A percentile compares a stretch with the other conserved stretches of the same genome.
phyloP scores from a whole-genome alignment of 2,329 filamentous ascomycete genomes.

The Paecilomyces formosus region DNA sequence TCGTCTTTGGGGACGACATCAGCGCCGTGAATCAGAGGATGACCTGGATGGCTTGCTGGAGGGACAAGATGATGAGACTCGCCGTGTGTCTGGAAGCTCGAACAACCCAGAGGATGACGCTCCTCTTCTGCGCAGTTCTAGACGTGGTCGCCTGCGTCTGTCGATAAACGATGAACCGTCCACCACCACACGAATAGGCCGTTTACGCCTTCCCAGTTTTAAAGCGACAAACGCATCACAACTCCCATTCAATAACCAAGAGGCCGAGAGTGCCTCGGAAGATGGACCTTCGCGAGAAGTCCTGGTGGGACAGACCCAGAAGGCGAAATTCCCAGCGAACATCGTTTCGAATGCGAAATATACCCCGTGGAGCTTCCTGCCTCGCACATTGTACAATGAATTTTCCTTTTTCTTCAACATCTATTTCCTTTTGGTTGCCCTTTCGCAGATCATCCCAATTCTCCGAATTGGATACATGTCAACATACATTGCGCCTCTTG shows the following conservation, averaged over 20 bases:
- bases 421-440: constrained; percentile 90
- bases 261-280: constrained; percentile 31
- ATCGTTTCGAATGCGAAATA: constrained; percentile 96
- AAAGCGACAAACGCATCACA: constrained; percentile 38
- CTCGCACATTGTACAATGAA: constrained; percentile 92
- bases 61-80: constrained; percentile 49
- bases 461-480: constrained; percentile 89
- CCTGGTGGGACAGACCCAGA: constrained; percentile 65
- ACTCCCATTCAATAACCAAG: constrained; percentile 19
- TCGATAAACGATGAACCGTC: constrained; percentile 23
- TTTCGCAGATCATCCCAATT: constrained; percentile 86
- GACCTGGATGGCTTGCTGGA: constrained; percentile 62
- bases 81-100: constrained; percentile 52
- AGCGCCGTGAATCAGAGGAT: constrained; percentile 47
- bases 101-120: constrained; percentile 60
- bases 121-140: constrained; percentile 55
- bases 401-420: constrained; percentile 99
- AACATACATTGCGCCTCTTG: constrained; percentile 87
- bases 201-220: constrained; percentile 61
- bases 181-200: constrained; percentile 43
- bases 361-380: constrained; percentile 87
- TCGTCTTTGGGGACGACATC: constrained; percentile 30
- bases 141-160: constrained; percentile 31
- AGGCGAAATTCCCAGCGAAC: constrained; percentile 77
- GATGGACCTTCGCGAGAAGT: constrained; percentile 60